Base-by-base conservation (phyloP, 2,329 filamentous ascomycete species). In the Fusarium buxicola region DNA sequence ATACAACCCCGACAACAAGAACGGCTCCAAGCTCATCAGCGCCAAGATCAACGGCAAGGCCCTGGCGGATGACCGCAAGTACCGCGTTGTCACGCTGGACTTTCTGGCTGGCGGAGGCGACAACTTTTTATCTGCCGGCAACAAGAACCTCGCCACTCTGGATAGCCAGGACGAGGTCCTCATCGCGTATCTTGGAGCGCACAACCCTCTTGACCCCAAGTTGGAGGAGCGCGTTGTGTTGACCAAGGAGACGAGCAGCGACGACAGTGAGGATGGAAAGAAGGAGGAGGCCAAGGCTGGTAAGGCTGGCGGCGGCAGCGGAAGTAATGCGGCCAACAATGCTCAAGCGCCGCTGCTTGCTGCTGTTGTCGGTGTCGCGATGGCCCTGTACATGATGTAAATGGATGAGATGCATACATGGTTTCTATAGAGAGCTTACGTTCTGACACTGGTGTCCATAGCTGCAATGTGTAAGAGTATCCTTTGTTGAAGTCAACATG, bases 91-190 rank as follows among this genome's bases (percentile, higher is more conserved):
- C 13, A 89, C 87, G 0, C 76, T 88, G 1, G 87, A 89, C 66
- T 90, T 89, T 64, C 63, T 90, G 0, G 85, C 86, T 1, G 80
- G 81, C 3, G 86, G 85, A 3, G 88, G 87, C 12, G 88, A 90
- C 66, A 89, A 88, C 68, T 84, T 89, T 69, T 80, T 87, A 18
- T 65, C 73, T n/a, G 36, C 65, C 1, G 48, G 55, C 2, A 71
- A 67, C 8, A 69, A 60, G 24, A 73, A 75, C 48, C 81, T 82
- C 39, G 73, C 79, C 27, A 77, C 76, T 7, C 76, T 86, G 3
- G 83, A 86, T 24, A 81, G 79, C 1, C 80, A 85, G 70, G 84
- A 85, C 38, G 79, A 86, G 66, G 82, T 86, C 0, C 76, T 86
- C 3, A 77, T 78, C 6, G 69, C 74, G 31, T 87, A 88, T 63